These are phyloP conservation scores for Physcia stellaris DNA, from an alignment of 495 filamentous ascomycete genomes.

Conservation along the genomic window DNA sequence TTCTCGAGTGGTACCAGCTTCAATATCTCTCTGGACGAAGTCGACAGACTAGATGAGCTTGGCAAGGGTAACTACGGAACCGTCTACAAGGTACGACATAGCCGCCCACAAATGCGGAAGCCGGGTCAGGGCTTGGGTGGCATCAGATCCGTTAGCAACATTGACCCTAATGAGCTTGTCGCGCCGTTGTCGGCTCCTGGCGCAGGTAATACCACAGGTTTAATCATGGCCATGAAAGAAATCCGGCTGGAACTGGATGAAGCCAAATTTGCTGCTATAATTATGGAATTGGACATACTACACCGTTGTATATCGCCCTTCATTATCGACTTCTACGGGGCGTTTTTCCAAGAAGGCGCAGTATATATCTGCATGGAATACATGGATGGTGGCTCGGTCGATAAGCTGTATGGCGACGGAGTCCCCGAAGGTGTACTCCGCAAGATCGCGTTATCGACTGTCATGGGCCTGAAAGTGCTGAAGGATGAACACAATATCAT, in stretches of 20 bases:
- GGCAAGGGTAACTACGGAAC: constrained; percentile 98
- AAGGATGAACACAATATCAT: constrained; percentile 99
- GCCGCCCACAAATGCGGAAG: constrained; percentile 60
- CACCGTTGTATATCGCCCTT: constrained; percentile 91
- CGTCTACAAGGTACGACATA: constrained; percentile 90
- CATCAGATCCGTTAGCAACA: constrained; percentile 32
- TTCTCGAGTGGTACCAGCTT: constrained; percentile 85
- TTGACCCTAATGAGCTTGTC: constrained; percentile 12
- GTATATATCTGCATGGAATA: constrained; percentile 99
- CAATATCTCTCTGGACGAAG: constrained; percentile 88
- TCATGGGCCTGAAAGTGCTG: constrained; percentile 79
- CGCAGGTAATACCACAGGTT: constrained; percentile 39
- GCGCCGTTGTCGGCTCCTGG: constrained; percentile 16
- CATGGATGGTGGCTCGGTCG: constrained; percentile 98
- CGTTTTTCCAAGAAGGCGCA: constrained; percentile 97
- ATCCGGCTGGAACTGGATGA: constrained; percentile 95
- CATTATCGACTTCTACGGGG: constrained; percentile 97
- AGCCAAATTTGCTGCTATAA: constrained; percentile 89
- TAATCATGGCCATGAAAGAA: constrained; percentile 99
- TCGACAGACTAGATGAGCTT: constrained; percentile 87
- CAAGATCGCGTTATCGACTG: constrained; percentile 82
- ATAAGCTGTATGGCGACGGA: constrained; percentile 90
- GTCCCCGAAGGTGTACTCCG: constrained; percentile 80
- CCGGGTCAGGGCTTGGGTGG: constrained; percentile 64
- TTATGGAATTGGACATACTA: constrained; percentile 94